These are phyloP conservation scores for Raffaelea albimanens DNA, from an alignment of 2,329 filamentous ascomycete species.

Conservation along the genomic window DNA sequence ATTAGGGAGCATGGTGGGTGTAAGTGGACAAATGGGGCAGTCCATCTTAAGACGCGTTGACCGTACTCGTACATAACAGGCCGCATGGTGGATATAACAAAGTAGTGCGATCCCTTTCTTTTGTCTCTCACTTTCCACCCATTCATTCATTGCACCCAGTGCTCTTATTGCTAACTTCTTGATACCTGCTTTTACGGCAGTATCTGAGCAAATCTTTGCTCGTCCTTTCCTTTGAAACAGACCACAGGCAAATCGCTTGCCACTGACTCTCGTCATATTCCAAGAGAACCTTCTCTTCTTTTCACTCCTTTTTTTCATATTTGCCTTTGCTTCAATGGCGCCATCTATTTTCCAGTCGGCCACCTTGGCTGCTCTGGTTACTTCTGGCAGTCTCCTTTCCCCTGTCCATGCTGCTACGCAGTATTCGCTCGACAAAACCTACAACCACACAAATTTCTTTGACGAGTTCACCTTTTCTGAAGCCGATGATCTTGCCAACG, in stretches of 20 bases:
- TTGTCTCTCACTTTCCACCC: background rate
- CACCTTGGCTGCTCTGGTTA: conserved; percentile 21
- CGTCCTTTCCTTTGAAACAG: conserved; percentile 12
- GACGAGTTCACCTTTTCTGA: conserved; percentile 33
- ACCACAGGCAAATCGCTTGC: background rate
- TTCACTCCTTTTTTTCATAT: background rate
- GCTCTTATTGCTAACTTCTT: too few relatives aligned
- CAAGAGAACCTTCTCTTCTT: background rate
- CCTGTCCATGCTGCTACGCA: conserved; percentile 15
- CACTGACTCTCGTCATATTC: background rate
- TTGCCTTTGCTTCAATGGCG: conserved; percentile 11
- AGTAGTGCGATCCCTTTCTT: too few relatives aligned
- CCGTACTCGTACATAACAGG: too few relatives aligned
- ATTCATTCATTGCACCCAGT: background rate
- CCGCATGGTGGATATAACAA: too few relatives aligned
- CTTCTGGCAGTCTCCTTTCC: background rate
- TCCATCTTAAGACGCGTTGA: too few relatives aligned
- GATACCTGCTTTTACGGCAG: too few relatives aligned
- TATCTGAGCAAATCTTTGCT: conserved; percentile 10
- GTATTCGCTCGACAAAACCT: conserved; percentile 29
- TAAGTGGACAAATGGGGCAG: too few relatives aligned
- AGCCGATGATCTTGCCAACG: conserved; percentile 56
- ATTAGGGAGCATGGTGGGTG: too few relatives aligned
- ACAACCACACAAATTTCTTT: conserved; percentile 35
- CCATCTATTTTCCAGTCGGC: conserved; percentile 10